Base-by-base conservation (phyloP, 75 land plant genomes). In the Cunninghamia lanceolata region DNA sequence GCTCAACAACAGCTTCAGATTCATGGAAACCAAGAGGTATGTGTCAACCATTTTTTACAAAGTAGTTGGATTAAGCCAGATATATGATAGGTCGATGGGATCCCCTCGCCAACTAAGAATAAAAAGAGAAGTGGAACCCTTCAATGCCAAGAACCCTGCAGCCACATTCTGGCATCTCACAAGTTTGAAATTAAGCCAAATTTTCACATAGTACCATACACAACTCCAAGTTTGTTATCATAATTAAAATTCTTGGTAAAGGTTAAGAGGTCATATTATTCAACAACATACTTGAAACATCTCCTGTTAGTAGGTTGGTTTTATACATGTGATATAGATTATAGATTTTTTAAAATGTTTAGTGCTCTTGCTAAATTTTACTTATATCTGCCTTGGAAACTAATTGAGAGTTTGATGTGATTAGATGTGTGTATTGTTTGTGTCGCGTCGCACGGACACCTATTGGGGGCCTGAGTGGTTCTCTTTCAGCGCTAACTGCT, bases 341-440 rank as follows among this genome's bases (percentile, higher is more conserved):
- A n/a, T 68, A 68, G 71, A 30, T 30, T 68, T 28, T 68, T 7
- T 9, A 0, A 16, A 68, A 16, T 54, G 17, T 54, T 54, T 15
- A 16, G 3, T 54, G 17, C 4, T 4, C 59, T 54, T 21, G 59
- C 19, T 54, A 17, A 54, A 54, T 54, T 54, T 68, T 78, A 78
- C 11, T 40, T 40, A 78, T 78, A 9, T 42, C 14, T 78, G 82
- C 46, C 45, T 42, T 45, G 21, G 16, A 40, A 78, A 78, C 46
- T 42, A 21, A 78, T 42, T 38, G 46, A 42, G 45, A 78, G 19
- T 16, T 19, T 78, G 28, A 40, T 40, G 46, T 78, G 21, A 39
- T 45, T 91, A 98, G 99, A 98, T 95, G 99, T 95, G 83, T 98
- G 99, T 86, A 90, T 98, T 79, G 99, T 98, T 74, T 97, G 99